Evolutionary conservation across 768 basidiomycete species (phyloP), one percentile per base, ranked within the genome.

Genomic region (Hypsizygus marmoreus): DNA sequence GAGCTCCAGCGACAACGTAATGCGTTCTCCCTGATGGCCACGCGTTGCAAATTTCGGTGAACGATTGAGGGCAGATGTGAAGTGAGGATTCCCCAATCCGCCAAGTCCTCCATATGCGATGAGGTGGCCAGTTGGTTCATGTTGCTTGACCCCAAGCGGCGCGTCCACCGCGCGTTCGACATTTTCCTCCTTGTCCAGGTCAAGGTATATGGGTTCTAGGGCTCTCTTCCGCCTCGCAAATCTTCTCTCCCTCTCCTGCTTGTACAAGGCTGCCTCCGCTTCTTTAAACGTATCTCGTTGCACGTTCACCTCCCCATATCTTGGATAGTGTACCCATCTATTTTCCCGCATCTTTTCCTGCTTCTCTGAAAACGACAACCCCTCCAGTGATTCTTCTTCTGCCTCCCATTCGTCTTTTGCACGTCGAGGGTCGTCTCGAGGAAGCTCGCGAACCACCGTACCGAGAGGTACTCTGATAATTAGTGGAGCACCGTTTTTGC

Each of bases 61-160:
- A 2, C 91, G 84, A 47, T 82, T 86, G 22, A 75, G 66, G 2
- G 79, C 59, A 4, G 83, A 73, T 47, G 82, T 68, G 58, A 95
- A 97, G 51, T 89, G 82, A 0, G 95, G 91, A 59, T 98, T 98
- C 2, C 95, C 95, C 8, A 87, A 58, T 0, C 95, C 95, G 2
- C 91, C 90, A 7, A 56, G 44, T 0, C 95, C 95, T 3, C 95
- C 95, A 6, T 75, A 57, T 0, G 88, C 84, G 34, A 95, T 61
- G 23, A 94, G 71, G 36, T 84, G 79, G 0, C 86, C 87, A 2
- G 80, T 54, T 10, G 72, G 65, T 42, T 80, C 77, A 4, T 68
- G 69, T 37, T 74, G 75, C 3, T 76, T 76, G 4, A 71, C 69
- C 4, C 87, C 87, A 1, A 89, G 74, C 0, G 88, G 86, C 0